A percentile compares a stretch with the other conserved stretches of the same genome.
phyloP scores from a whole-genome alignment of 768 basidiomycete genomes.

The Naganishia onofrii region DNA sequence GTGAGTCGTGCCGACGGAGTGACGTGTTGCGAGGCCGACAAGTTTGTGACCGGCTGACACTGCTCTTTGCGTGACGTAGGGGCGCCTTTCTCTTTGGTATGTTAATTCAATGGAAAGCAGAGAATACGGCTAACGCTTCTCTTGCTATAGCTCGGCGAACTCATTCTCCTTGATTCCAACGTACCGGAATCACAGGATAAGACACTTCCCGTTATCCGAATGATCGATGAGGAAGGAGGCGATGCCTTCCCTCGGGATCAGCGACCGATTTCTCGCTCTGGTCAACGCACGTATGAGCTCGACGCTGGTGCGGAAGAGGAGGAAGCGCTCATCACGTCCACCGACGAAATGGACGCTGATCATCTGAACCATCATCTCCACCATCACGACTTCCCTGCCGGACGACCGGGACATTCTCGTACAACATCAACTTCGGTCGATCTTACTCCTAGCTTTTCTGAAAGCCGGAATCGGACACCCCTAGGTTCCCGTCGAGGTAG shows the following conservation, averaged over 20 bases:
- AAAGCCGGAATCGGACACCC: constrained; percentile 17
- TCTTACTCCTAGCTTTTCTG: neutral
- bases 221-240: constrained; percentile 38
- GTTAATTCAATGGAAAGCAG: neutral
- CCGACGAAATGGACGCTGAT: neutral
- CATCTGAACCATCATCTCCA: neutral
- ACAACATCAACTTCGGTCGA: constrained; percentile 20
- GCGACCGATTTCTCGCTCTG: constrained; percentile 15
- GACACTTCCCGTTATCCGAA: constrained; percentile 14
- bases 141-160: constrained; percentile 69
- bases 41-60: no score
- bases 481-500: neutral
- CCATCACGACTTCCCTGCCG: neutral
- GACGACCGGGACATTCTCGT: neutral
- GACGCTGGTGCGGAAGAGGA: constrained; percentile 11
- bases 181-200: constrained; percentile 1
- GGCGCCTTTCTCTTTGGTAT: constrained; percentile 77
- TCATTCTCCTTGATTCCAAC: constrained; percentile 64
- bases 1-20: no score
- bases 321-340: constrained; percentile 15
- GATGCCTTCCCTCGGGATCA: constrained; percentile 25
- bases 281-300: neutral
- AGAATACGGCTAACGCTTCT: neutral
- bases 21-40: no score
- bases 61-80: constrained; percentile 29